Evolutionary conservation across 352 stramenopile species (phyloP).

Genomic region (Blastocystis sp.): DNA sequence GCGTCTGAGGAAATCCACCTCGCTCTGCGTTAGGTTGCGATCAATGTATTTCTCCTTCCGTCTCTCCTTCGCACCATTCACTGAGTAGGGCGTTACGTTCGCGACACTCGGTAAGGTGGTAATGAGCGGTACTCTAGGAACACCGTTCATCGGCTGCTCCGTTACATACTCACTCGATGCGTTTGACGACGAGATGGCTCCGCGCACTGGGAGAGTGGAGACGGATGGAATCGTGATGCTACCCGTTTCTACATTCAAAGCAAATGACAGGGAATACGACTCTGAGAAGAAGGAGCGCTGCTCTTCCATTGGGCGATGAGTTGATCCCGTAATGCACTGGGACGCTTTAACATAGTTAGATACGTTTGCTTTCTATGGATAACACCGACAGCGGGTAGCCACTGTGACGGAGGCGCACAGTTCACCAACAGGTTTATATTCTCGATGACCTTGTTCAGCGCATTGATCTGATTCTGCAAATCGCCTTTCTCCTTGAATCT

Average conservation of each 20-base stretch:
- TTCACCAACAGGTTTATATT: background rate
- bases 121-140: background rate
- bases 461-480: constrained; percentile 1
- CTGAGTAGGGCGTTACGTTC: background rate
- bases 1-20: background rate
- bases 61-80: background rate
- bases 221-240: too few relatives aligned
- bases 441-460: background rate
- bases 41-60: constrained; percentile 43
- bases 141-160: background rate
- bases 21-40: background rate
- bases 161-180: too few relatives aligned
- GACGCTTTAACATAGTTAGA: background rate
- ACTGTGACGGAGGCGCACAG: background rate
- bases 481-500: background rate
- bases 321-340: background rate
- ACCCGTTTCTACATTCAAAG: too few relatives aligned
- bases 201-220: too few relatives aligned
- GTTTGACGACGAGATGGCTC: too few relatives aligned
- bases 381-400: background rate
- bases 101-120: background rate
- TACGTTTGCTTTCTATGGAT: background rate
- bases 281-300: too few relatives aligned
- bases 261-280: too few relatives aligned
- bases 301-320: background rate